Evolutionary conservation across 331 rosid genomes (phyloP).

Genomic region (Acacia pycnantha): DNA sequence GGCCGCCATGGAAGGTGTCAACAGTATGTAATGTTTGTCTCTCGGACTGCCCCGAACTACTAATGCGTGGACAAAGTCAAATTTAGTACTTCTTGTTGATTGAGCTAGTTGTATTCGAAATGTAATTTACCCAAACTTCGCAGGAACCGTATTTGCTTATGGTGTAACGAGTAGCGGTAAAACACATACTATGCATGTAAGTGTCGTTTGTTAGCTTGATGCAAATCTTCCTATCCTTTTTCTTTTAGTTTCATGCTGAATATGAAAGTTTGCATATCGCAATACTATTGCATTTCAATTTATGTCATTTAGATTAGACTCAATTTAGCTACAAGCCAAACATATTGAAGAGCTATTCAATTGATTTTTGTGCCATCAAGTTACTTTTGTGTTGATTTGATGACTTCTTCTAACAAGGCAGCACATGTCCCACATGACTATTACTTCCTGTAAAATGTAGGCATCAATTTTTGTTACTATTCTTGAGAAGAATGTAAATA

Average conservation of each 20-base stretch:
- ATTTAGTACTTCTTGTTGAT: conserved; percentile 21
- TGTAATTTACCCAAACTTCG: conserved; percentile 31
- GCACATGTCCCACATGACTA: conserved; percentile 2
- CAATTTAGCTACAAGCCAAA: background rate
- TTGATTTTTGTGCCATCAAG: background rate
- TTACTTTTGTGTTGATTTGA: conserved; percentile 7
- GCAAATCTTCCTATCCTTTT: conserved; percentile 2
- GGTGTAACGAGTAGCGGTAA: conserved; percentile 99
- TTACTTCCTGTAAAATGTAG: background rate
- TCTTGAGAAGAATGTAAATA: background rate
- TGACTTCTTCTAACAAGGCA: background rate
- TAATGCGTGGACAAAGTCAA: background rate
- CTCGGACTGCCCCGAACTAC: conserved; percentile 6
- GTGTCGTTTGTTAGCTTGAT: conserved; percentile 33
- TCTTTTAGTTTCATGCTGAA: background rate
- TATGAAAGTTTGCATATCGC: background rate
- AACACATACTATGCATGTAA: conserved; percentile 99
- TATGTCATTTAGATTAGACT: background rate
- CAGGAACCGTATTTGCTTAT: conserved; percentile 99
- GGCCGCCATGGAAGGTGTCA: conserved; percentile 98
- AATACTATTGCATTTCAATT: conserved; percentile 10
- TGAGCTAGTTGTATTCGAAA: conserved; percentile 25
- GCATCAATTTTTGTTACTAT: background rate
- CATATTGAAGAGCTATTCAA: background rate
- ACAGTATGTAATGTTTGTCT: conserved; percentile 55